Conservation (phyloP, 139 green algal genomes). For the Micromonas pusilla region DNA sequence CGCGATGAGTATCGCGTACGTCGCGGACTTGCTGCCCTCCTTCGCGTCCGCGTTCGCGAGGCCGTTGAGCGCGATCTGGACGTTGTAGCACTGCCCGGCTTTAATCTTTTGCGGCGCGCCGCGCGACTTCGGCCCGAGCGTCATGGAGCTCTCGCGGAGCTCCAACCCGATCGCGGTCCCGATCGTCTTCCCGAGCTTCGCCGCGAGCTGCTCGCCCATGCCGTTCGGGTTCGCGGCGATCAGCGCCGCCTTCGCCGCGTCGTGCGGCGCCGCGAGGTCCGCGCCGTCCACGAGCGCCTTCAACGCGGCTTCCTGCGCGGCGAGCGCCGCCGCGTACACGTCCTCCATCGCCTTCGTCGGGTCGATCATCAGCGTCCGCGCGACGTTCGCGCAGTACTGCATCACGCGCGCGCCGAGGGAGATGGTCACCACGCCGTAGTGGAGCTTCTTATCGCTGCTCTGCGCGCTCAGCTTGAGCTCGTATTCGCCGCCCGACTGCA, state of each 20-base stretch:
- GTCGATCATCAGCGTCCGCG: constrained; percentile 81
- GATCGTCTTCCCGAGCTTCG: constrained; percentile 70
- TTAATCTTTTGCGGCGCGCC: constrained; percentile 26
- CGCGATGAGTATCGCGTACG: constrained; percentile 68
- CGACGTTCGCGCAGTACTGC: constrained; percentile 89
- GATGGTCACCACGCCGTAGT: constrained; percentile 67
- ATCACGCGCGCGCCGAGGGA: constrained; percentile 70
- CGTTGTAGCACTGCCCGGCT: constrained; percentile 63
- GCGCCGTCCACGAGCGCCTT: constrained; percentile 50
- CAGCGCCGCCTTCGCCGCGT: constrained; percentile 34
- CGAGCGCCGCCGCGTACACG: constrained; percentile 61
- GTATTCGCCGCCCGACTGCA: constrained; percentile 66
- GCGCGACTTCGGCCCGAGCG: constrained; percentile 52
- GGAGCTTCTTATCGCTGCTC: constrained; percentile 49
- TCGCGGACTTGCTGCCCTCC: constrained; percentile 27
- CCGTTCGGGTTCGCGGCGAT: constrained; percentile 35
- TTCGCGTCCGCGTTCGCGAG: constrained; percentile 31
- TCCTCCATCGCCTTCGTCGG: constrained; percentile 66
- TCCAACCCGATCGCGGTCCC: constrained; percentile 79
- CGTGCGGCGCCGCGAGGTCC: constrained; percentile 30
- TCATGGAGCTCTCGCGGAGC: constrained; percentile 34
- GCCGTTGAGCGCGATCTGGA: constrained; percentile 38
- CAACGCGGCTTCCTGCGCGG: constrained; percentile 65
- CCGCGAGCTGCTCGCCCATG: constrained; percentile 47
- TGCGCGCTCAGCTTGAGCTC: constrained; percentile 56